A percentile compares a stretch with the other conserved stretches of the same genome.
These are phyloP conservation scores for Neurospora sublineolata DNA, from an alignment of 495 filamentous ascomycete species.

Conservation along the genomic window DNA sequence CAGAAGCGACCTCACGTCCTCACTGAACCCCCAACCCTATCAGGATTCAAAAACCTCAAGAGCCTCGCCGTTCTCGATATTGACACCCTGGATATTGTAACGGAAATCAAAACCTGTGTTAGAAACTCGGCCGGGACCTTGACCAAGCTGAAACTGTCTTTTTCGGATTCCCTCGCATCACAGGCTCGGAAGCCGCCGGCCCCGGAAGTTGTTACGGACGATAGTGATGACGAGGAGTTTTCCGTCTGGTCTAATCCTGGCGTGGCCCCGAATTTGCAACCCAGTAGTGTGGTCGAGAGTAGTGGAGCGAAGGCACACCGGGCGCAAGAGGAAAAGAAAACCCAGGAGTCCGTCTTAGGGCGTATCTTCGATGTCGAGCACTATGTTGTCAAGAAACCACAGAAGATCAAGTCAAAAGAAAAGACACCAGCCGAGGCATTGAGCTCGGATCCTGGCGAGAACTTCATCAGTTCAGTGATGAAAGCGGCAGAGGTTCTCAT, in stretches of 20 bases:
- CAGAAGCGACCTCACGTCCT: conserved; percentile 10
- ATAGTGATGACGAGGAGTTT: conserved; percentile 8
- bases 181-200: conserved; percentile 38
- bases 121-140: conserved; percentile 39
- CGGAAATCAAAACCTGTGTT: conserved; percentile 43
- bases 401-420: conserved; percentile 18
- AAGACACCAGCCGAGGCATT: conserved; percentile 17
- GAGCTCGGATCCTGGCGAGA: conserved; percentile 14
- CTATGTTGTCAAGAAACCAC: conserved; percentile 15
- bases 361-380: conserved; percentile 41
- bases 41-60: conserved; percentile 44
- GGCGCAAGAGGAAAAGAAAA: conserved; percentile 37
- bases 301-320: conserved; percentile 27
- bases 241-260: background rate
- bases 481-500: conserved; percentile 24
- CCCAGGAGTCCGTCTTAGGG: conserved; percentile 43
- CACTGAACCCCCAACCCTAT: conserved; percentile 37
- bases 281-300: conserved; percentile 7
- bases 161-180: conserved; percentile 39
- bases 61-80: conserved; percentile 46
- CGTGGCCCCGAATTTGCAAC: background rate
- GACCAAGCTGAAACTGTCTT: conserved; percentile 43
- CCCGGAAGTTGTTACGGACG: conserved; percentile 36
- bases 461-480: conserved; percentile 36
- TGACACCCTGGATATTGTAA: conserved; percentile 41